These are phyloP conservation scores for Thuja plicata DNA, from an alignment of 83 land plant genomes.

Conservation along the genomic window DNA sequence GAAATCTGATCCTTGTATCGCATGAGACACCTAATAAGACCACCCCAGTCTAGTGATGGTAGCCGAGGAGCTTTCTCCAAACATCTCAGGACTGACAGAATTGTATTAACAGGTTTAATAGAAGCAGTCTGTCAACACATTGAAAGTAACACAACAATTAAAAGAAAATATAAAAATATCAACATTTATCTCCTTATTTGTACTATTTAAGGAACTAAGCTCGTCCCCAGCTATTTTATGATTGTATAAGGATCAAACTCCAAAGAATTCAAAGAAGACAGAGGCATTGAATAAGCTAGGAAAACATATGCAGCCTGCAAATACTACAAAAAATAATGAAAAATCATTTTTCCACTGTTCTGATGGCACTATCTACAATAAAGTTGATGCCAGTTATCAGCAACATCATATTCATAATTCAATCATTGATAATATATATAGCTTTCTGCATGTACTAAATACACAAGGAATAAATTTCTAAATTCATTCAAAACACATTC, in stretches of 20 bases:
- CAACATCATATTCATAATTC: neutral
- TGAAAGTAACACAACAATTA: neutral
- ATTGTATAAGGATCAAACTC: neutral
- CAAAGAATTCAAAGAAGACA: neutral
- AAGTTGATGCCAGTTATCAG: neutral
- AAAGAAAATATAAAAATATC: neutral
- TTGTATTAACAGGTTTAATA: neutral
- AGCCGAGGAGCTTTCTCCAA: slow-evolving; percentile 68
- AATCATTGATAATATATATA: neutral
- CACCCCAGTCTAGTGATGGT: slow-evolving; percentile 78
- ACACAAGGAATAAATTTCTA: neutral
- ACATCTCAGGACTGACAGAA: slow-evolving; percentile 40
- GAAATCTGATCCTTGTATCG: slow-evolving; percentile 41
- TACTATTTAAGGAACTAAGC: neutral
- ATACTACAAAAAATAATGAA: neutral
- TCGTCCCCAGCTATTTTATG: neutral
- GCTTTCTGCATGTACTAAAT: neutral
- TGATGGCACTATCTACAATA: neutral
- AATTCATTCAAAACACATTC: neutral
- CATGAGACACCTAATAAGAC: slow-evolving; percentile 65
- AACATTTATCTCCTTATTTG: neutral
- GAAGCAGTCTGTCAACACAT: neutral
- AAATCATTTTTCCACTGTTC: neutral
- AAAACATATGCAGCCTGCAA: neutral
- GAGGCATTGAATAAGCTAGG: neutral